Evolutionary conservation across 75 land plant genomes (phyloP).

Genomic region (Picea glauca): DNA sequence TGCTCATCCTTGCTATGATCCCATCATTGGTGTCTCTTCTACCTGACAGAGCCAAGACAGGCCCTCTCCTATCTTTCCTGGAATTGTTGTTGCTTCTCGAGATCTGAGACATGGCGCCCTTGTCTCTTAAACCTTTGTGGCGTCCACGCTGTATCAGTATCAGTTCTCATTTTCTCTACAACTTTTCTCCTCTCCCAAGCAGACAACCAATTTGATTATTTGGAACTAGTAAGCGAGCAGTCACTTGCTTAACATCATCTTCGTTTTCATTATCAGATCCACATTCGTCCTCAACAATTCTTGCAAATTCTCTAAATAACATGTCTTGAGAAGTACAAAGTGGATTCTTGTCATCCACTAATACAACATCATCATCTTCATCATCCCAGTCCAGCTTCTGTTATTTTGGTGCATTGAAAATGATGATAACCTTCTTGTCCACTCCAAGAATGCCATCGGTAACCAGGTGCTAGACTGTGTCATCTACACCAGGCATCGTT

Average conservation of each 20-base stretch:
- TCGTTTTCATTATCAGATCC: conserved; percentile 24
- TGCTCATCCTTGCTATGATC: no score
- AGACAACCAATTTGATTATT: conserved; percentile 77
- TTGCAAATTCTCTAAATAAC: conserved; percentile 53
- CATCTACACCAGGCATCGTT: conserved; percentile 18
- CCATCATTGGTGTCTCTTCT: neutral
- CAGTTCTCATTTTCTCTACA: conserved; percentile 65
- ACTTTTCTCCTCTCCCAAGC: conserved; percentile 76
- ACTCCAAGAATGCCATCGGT: conserved; percentile 62
- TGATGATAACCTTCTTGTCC: conserved; percentile 75
- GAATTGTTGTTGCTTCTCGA: no score
- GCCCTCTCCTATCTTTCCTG: no score
- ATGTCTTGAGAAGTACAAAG: conserved; percentile 73
- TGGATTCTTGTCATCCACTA: conserved; percentile 15
- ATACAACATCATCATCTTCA: conserved; percentile 8
- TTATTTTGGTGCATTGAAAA: conserved; percentile 28
- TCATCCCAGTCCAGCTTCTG: neutral
- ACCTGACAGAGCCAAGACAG: neutral
- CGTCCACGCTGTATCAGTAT: conserved; percentile 44
- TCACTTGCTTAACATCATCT: conserved; percentile 13
- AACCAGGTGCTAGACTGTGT: conserved; percentile 64
- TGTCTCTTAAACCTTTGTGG: no score
- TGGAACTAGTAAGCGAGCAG: conserved; percentile 66
- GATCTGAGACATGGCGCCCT: no score
- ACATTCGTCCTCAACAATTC: conserved; percentile 31